Evolutionary conservation across 2,329 filamentous ascomycete species (phyloP), one percentile per base, ranked within the genome.

Genomic region (Botrytis hyacinthi): DNA sequence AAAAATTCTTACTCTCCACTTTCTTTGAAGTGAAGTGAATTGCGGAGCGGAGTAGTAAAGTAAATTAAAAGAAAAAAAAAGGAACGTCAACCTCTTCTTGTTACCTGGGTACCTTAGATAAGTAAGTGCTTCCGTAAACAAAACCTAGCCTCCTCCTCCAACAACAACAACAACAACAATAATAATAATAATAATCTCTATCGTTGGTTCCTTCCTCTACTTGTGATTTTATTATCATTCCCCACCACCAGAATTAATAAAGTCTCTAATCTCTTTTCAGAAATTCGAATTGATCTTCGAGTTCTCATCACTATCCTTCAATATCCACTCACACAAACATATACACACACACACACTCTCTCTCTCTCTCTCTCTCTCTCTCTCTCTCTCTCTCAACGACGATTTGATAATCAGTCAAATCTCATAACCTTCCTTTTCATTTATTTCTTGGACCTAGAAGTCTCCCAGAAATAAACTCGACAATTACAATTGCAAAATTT

Each of bases 281-380:
- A 61, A 70, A 14, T 61, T 61, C 42, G 40, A 61, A n/a, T 70
- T 46, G 68, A 70, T 61, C 51, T 61, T 61, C n/a, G 35, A 37
- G 14, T 44, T 35, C 68, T 60, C n/a, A 46, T 70, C 29, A 70
- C 51, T 35, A 35, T 62, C 68, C 59, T 71, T 63, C 57, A 71
- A 63, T 26, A 54, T 26, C 29, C 6, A 69, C 66, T 32, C 48
- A 32, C n/a, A 42, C 26, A 48, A 10, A n/a, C 48, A n/a, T 14
- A n/a, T 18, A 26, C 22, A 48, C 4, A 5, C 9, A 26, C 46
- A 46, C 44, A 46, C n/a, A n/a, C n/a, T n/a, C n/a, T 8, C 44
- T 9, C 46, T 5, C 22, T 12, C 46, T 48, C 48, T n/a, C 48
- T 14, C 46, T 26, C 46, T 22, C 46, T 22, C 46, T 26, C 46